phyloP scores from a whole-genome alignment of 345 rosid species.

The Lagerstroemia speciosa region DNA sequence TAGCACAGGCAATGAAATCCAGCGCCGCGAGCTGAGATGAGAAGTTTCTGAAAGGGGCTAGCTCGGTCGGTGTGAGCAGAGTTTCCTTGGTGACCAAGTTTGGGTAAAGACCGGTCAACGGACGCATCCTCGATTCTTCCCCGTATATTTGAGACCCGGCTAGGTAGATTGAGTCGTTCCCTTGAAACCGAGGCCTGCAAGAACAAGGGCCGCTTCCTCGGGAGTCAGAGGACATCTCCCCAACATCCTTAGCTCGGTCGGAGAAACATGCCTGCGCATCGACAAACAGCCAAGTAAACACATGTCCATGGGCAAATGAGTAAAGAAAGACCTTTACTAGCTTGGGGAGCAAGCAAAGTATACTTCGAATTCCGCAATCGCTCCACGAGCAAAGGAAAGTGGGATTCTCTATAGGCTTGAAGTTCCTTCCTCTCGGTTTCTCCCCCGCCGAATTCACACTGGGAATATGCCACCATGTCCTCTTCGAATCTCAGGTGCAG shows the following conservation, averaged over 20 bases:
- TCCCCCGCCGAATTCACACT: conserved; percentile 85
- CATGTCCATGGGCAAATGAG: background rate
- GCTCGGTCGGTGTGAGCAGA: conserved; percentile 63
- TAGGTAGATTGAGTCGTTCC: conserved; percentile 59
- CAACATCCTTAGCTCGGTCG: conserved; percentile 50
- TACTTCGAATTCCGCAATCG: conserved; percentile 61
- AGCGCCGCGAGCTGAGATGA: conserved; percentile 92
- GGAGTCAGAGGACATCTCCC: conserved; percentile 97
- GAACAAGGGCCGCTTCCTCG: conserved; percentile 85
- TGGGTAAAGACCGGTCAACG: conserved; percentile 66
- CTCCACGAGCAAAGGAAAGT: conserved; percentile 69
- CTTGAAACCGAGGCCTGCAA: conserved; percentile 70
- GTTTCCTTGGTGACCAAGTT: conserved; percentile 81
- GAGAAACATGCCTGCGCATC: conserved; percentile 38
- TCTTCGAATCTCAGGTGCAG: conserved; percentile 85
- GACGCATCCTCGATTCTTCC: conserved; percentile 57
- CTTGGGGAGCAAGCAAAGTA: background rate
- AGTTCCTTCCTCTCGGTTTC: conserved; percentile 62
- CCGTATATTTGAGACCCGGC: conserved; percentile 76
- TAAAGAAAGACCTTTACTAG: background rate
- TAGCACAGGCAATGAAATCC: conserved; percentile 83
- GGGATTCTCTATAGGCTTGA: conserved; percentile 63
- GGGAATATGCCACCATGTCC: conserved; percentile 95
- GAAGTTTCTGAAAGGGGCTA: conserved; percentile 74
- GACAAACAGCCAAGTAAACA: background rate